Evolutionary conservation across 306 rosid species (phyloP).

Genomic region (Glycyrrhiza uralensis): DNA sequence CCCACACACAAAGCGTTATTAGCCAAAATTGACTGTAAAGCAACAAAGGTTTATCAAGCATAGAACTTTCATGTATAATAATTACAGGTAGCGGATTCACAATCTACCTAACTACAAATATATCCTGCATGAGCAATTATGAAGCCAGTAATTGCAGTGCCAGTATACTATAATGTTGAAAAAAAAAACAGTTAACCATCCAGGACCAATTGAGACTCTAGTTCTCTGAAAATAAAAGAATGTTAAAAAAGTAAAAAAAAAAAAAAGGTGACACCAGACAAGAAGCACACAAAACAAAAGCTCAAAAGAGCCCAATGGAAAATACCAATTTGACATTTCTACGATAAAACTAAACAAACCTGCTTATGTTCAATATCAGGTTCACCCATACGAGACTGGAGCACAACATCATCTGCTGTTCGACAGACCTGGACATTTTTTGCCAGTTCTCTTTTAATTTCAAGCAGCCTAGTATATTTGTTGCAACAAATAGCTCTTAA

Average conservation of each 20-base stretch:
- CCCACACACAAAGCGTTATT: background rate
- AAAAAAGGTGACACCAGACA: background rate
- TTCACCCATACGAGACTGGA: conserved; percentile 59
- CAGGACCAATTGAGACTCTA: background rate
- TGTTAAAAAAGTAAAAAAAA: background rate
- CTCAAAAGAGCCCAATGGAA: background rate
- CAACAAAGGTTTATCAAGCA: background rate
- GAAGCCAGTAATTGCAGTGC: background rate
- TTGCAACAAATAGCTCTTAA: conserved; percentile 87
- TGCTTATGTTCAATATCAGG: conserved; percentile 56
- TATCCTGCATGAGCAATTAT: background rate
- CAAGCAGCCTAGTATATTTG: conserved; percentile 85
- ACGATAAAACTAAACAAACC: conserved; percentile 44
- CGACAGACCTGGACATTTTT: conserved; percentile 75
- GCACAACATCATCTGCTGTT: conserved; percentile 66
- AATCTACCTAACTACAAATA: conserved; percentile 15
- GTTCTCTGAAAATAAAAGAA: conserved; percentile 4
- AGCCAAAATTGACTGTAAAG: background rate
- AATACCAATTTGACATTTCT: background rate
- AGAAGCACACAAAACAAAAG: background rate
- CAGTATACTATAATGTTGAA: background rate
- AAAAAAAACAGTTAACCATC: background rate
- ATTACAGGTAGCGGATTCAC: background rate
- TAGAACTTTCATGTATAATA: background rate
- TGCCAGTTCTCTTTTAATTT: conserved; percentile 80